phyloP scores from a whole-genome alignment of 345 rosid genomes.

The Eucalyptus cladocalyx region DNA sequence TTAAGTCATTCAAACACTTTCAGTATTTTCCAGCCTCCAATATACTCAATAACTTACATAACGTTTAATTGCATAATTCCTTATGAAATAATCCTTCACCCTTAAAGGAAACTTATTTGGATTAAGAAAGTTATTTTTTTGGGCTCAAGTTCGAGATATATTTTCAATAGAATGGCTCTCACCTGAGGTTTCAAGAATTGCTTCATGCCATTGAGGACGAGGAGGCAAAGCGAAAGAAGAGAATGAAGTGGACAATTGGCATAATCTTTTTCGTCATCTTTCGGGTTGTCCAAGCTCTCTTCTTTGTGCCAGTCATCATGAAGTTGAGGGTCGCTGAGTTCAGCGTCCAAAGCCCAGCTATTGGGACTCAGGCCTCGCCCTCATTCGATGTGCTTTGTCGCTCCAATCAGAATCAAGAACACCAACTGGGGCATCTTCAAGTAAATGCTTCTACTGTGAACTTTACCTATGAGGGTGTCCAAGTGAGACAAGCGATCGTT shows the following conservation, averaged over 20 bases:
- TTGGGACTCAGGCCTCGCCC: not conserved
- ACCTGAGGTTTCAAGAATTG: not conserved
- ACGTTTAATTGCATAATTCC: not conserved
- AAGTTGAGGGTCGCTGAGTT: not conserved
- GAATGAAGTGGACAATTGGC: not conserved
- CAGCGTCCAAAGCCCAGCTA: not conserved
- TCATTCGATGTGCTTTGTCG: not conserved
- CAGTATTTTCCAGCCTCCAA: not conserved
- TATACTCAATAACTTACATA: not conserved
- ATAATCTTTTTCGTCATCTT: conserved; percentile 4
- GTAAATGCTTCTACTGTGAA: not conserved
- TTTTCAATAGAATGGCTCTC: not conserved
- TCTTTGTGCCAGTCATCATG: not conserved
- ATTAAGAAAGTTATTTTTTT: too few relatives aligned
- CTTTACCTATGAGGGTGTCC: not conserved
- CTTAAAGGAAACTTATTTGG: not conserved
- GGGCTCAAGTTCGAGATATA: not conserved
- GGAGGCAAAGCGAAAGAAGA: not conserved
- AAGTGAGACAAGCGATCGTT: not conserved
- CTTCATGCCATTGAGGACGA: not conserved
- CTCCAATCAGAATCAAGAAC: conserved; percentile 1
- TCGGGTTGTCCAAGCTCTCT: not conserved
- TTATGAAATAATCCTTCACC: too few relatives aligned
- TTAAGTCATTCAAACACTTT: not conserved
- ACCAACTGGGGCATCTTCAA: not conserved